Conservation (phyloP, 2,329 filamentous ascomycete species). For the Dryadomyces quercivorus region DNA sequence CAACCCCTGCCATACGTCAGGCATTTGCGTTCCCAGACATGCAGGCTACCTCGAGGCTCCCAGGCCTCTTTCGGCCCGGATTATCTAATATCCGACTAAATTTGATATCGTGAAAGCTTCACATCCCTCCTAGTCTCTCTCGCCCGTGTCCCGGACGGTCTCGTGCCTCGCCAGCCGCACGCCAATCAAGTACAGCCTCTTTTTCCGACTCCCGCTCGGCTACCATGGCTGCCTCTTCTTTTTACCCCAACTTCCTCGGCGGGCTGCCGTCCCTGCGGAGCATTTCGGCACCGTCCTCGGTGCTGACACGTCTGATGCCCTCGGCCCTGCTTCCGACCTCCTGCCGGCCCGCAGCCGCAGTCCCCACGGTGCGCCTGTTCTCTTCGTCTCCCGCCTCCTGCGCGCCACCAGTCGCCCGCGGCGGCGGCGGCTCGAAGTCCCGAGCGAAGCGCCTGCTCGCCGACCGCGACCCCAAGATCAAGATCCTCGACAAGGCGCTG, state of each 20-base stretch:
- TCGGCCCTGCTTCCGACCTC: background rate
- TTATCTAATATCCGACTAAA: background rate
- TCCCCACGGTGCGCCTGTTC: background rate
- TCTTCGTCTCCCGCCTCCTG: background rate
- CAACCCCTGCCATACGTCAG: too few species aligned
- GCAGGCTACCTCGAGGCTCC: too few species aligned
- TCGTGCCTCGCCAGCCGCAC: background rate
- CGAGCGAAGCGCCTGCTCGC: background rate
- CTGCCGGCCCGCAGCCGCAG: background rate
- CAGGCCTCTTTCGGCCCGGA: background rate
- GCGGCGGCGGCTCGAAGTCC: background rate
- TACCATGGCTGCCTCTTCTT: background rate
- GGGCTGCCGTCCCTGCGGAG: background rate
- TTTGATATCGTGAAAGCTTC: background rate
- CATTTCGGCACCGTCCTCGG: background rate
- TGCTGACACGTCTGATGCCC: background rate
- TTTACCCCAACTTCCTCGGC: background rate
- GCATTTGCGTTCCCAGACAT: too few species aligned
- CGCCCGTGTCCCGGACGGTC: too few species aligned
- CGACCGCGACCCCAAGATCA: constrained; percentile 20
- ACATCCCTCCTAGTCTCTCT: background rate
- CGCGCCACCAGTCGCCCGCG: background rate
- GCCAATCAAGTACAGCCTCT: background rate
- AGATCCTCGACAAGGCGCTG: constrained; percentile 20
- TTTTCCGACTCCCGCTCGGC: background rate